Evolutionary conservation across 495 filamentous ascomycete species (phyloP).

Genomic region (Hyaloscypha finlandica): DNA sequence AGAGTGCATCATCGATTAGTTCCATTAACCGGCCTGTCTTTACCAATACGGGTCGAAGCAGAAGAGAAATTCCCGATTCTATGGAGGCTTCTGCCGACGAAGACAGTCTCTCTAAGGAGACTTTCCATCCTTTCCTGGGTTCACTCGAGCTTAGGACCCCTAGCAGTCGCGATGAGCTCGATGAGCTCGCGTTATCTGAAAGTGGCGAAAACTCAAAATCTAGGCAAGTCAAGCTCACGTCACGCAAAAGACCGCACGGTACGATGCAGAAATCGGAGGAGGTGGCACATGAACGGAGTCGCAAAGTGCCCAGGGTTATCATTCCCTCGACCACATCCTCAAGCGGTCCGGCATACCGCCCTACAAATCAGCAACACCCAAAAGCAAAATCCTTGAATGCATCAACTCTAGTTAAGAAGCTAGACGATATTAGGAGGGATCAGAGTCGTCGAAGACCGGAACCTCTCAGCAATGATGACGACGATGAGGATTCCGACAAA

Average conservation of each 20-base stretch:
- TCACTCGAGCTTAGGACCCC: background rate
- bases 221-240: background rate
- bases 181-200: background rate
- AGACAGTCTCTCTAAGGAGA: background rate
- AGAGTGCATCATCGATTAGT: background rate
- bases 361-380: background rate
- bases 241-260: background rate
- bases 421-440: background rate
- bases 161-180: background rate
- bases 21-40: background rate
- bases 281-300: background rate
- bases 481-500: background rate
- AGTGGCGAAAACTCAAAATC: no score
- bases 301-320: background rate
- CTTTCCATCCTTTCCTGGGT: conserved; percentile 1
- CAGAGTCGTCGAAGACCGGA: background rate
- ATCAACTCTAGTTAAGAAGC: background rate
- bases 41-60: background rate
- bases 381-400: background rate
- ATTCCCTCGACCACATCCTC: background rate
- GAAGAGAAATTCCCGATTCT: background rate
- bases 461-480: background rate
- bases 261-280: background rate
- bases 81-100: background rate
- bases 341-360: background rate